A percentile compares a stretch with the other conserved stretches of the same genome.
Evolutionary conservation across 2,329 filamentous ascomycete genomes (phyloP).

Genomic region (Fusarium tricinctum): DNA sequence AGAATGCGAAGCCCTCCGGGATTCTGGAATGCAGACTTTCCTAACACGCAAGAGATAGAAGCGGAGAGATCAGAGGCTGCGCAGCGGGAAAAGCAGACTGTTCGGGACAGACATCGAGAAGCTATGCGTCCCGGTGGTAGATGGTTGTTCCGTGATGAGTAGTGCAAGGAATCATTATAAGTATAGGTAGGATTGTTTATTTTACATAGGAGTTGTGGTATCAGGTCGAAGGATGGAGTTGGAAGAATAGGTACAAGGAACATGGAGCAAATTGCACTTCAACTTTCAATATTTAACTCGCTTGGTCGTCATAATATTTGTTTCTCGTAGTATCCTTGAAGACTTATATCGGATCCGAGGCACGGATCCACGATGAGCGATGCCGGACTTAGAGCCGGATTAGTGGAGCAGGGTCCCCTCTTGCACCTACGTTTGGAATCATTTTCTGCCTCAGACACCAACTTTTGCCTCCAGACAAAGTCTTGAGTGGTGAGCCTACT

Average conservation of each 20-base stretch:
- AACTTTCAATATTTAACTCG: neutral
- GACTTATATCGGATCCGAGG: constrained; percentile 10
- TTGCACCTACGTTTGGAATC: constrained; percentile 7
- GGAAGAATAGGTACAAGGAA: constrained; percentile 1
- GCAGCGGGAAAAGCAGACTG: constrained; percentile 72
- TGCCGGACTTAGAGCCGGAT: constrained; percentile 30
- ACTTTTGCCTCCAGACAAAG: constrained; percentile 29
- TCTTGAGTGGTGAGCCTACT: constrained; percentile 5
- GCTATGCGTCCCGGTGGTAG: constrained; percentile 81
- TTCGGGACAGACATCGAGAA: constrained; percentile 83
- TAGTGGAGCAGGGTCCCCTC: constrained; percentile 32
- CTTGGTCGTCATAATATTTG: neutral
- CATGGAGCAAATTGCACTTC: constrained; percentile 1
- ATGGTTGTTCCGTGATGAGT: constrained; percentile 89
- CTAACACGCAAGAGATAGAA: constrained; percentile 83
- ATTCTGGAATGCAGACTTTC: constrained; percentile 93
- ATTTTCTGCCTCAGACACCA: constrained; percentile 52
- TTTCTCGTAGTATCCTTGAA: too few relatives aligned
- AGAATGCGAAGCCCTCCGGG: constrained; percentile 82
- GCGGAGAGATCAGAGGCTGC: constrained; percentile 75
- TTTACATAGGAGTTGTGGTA: constrained; percentile 12
- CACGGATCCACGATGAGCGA: constrained; percentile 27
- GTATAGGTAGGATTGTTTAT: constrained; percentile 9
- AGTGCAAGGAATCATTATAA: constrained; percentile 18
- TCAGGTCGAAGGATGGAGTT: neutral